These are phyloP conservation scores for Dactylellina leptospora DNA, from an alignment of 2,329 filamentous ascomycete genomes.

Conservation along the genomic window DNA sequence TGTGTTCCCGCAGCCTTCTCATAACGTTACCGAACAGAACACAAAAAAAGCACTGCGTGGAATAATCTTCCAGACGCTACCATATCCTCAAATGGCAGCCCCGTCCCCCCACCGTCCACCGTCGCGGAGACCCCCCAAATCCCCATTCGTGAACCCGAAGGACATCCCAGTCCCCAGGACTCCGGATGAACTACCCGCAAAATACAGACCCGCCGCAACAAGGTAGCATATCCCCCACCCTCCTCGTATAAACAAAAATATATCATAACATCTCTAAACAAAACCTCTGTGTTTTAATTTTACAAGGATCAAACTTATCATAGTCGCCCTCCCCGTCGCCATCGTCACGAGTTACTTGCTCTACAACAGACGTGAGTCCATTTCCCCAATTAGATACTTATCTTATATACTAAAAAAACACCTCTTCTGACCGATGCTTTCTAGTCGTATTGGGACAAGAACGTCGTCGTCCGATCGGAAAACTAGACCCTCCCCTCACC, in stretches of 20 bases:
- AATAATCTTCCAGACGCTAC: too few species aligned
- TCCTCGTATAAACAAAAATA: background rate
- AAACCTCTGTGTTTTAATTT: too few species aligned
- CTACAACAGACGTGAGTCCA: constrained; percentile 55
- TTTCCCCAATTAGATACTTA: background rate
- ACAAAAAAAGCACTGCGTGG: too few species aligned
- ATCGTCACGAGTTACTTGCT: constrained; percentile 55
- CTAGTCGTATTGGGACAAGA: constrained; percentile 54
- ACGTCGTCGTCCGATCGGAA: constrained; percentile 21
- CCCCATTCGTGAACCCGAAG: background rate
- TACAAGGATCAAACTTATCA: constrained; percentile 54
- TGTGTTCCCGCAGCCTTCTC: too few species aligned
- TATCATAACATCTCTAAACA: background rate
- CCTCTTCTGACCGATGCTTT: background rate
- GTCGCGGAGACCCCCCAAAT: background rate
- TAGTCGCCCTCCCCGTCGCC: constrained; percentile 56
- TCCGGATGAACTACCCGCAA: constrained; percentile 52
- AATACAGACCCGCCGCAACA: constrained; percentile 54
- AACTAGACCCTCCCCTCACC: background rate
- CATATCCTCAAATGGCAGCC: constrained; percentile 5
- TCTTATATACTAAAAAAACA: background rate
- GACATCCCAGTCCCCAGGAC: constrained; percentile 48
- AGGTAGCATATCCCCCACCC: constrained; percentile 20
- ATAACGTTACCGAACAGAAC: too few species aligned
- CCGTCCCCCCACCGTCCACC: constrained; percentile 14